phyloP scores from a whole-genome alignment of 179 eudicot species.

The Carnegiea gigantea region DNA sequence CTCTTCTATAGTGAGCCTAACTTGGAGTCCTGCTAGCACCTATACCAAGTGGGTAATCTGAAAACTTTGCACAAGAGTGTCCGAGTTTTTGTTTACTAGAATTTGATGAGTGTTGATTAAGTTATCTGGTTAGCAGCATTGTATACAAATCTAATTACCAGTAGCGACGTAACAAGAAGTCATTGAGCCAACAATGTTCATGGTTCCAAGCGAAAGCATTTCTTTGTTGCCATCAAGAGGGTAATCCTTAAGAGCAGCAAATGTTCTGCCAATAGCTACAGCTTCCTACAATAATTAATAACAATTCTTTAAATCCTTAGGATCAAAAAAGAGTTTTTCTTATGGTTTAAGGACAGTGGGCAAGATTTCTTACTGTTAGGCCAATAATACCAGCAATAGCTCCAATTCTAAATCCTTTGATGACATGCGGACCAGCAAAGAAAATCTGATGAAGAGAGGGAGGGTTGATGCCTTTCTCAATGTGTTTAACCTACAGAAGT shows the following conservation, averaged over 20 bases:
- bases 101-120: background rate
- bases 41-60: too few relatives aligned
- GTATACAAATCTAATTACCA: constrained; percentile 12
- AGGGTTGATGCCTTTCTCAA: constrained; percentile 30
- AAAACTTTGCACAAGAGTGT: too few relatives aligned
- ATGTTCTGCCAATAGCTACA: constrained; percentile 38
- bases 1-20: too few relatives aligned
- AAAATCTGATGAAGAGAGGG: constrained; percentile 23
- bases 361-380: constrained; percentile 26
- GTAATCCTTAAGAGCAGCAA: constrained; percentile 32
- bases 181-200: constrained; percentile 40
- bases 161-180: constrained; percentile 37
- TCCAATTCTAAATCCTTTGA: constrained; percentile 29
- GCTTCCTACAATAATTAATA: constrained; percentile 30
- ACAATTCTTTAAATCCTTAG: background rate
- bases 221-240: constrained; percentile 37
- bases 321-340: too few relatives aligned
- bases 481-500: constrained; percentile 22
- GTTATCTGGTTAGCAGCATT: background rate
- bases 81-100: background rate
- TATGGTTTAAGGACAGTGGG: background rate
- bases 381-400: constrained; percentile 32
- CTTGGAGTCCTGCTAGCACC: too few relatives aligned
- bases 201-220: constrained; percentile 35
- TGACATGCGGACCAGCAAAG: constrained; percentile 23